Evolutionary conservation across 2,329 filamentous ascomycete genomes (phyloP), one percentile per base, ranked within the genome.

Genomic region (Hirsutella thompsonii): DNA sequence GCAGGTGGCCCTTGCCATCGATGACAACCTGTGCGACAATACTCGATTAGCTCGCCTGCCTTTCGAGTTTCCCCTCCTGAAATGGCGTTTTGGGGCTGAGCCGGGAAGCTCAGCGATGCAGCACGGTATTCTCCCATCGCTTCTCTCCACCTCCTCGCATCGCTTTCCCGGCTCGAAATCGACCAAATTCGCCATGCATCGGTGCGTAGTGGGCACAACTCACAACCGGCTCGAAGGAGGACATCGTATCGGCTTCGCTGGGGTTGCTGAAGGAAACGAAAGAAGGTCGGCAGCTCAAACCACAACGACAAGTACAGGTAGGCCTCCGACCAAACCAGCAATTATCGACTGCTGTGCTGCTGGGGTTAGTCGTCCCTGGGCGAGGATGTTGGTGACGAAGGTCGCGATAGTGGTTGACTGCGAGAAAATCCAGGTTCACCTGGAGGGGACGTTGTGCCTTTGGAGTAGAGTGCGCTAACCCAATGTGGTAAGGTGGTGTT

Each of bases 1-100:
- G 88, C 69, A 98, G 84, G 75, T 98, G 92, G 74, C 92, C 92
- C 83, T 98, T 98, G 86, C 89, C 92, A 82, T 98, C 92, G 68
- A 98, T 94, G 76, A 95, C 85, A 76, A 95, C 82, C 88, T 94
- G 9, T 34, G 20, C n/a, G 5, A 16, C 30, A 30, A 32, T 32
- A 9, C 38, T 38, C 21, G 30, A 32, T 32, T 39, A 33, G 42
- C n/a, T 20, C 28, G 33, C 28, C 35, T 20, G 34, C n/a, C n/a
- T n/a, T 34, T 34, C 32, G 14, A 10, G 32, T 5, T 34, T 4
- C 8, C 32, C 14, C 30, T 29, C 38, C 37, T 37, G 21, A 20
- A 32, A 30, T 30, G 32, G 26, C 23, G 35, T 11, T 10, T 19
- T 19, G 3, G 18, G 33, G 5, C 8, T 11, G 34, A 20, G 18